Evolutionary conservation across 768 basidiomycete genomes (phyloP), one percentile per base, ranked within the genome.

Genomic region (Xanthoconium stramineum): DNA sequence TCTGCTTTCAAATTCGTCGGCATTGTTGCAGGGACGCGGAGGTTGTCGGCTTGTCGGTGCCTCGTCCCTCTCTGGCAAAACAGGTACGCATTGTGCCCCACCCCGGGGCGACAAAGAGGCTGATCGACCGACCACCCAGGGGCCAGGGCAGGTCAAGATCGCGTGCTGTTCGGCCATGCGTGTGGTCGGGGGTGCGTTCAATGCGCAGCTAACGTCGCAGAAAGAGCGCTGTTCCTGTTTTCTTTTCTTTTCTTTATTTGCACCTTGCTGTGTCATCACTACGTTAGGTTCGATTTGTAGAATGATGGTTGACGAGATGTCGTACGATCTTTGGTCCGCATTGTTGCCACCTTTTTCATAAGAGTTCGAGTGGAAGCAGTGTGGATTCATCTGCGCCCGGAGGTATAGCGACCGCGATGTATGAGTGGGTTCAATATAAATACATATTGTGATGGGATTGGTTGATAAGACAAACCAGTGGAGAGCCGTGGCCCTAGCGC

Each of bases 351-450:
- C 2, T 38, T 50, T 7, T n/a, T 32, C 17, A 35, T 12, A 8
- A 70, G 70, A 64, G 0, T 24, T 63, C n/a, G 72, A 74, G 59
- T 53, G 54, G 50, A 6, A 70, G 71, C 53, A 68, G 61, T 8
- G 69, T 64, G 14, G 65, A 69, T 61, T 60, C 71, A 52, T 72
- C 61, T 61, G 63, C 72, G 30, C 71, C 71, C 17, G 62, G 61
- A 12, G 50, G 55, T 35, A 66, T 74, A 14, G 47, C 54, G 44
- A 75, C 73, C 17, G 17, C 47, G 15, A 65, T 70, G 61, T 8
- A 59, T 53, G 56, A 59, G 67, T 57, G 35, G 44, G 6, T 30
- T 11, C 13, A 43, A 45, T 43, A 24, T 38, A n/a, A 48, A 30
- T 14, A 19, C 14, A 24, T 24, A 24, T 8, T 17, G 47, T 5